Evolutionary conservation across 306 rosid genomes (phyloP).

Genomic region (Prunus kanzakura): DNA sequence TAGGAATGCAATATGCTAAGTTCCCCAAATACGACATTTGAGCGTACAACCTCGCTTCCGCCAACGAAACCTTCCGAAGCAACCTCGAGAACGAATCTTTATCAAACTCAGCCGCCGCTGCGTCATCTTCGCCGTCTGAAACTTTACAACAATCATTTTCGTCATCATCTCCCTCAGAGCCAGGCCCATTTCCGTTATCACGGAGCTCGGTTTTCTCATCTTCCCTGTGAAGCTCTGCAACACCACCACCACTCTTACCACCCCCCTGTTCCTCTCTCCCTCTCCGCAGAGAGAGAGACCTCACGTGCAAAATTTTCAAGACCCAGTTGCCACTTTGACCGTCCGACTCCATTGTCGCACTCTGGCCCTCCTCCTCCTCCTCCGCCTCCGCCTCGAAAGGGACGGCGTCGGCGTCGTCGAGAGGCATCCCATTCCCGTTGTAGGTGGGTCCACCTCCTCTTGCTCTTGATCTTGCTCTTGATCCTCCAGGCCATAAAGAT

Average conservation of each 20-base stretch:
- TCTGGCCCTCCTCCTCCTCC: slow-evolving; percentile 31
- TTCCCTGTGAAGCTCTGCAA: background rate
- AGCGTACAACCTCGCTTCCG: slow-evolving; percentile 74
- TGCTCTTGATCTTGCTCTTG: background rate
- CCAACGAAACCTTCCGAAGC: slow-evolving; percentile 75
- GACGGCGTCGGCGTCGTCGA: slow-evolving; percentile 55
- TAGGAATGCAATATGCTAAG: slow-evolving; percentile 71
- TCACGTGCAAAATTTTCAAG: slow-evolving; percentile 64
- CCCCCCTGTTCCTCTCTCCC: slow-evolving; percentile 17
- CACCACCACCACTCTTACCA: slow-evolving; percentile 7
- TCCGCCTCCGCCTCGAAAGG: slow-evolving; percentile 24
- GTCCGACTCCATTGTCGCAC: slow-evolving; percentile 15
- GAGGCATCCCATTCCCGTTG: slow-evolving; percentile 53
- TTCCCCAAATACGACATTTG: slow-evolving; percentile 84
- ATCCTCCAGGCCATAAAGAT: slow-evolving; percentile 58
- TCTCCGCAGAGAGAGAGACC: slow-evolving; percentile 28
- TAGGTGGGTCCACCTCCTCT: slow-evolving; percentile 22
- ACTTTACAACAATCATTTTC: slow-evolving; percentile 46
- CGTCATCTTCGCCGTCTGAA: slow-evolving; percentile 35
- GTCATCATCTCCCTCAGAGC: slow-evolving; percentile 16
- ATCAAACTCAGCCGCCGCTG: slow-evolving; percentile 47
- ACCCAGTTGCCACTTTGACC: slow-evolving; percentile 62
- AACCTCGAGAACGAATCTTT: slow-evolving; percentile 63
- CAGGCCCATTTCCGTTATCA: slow-evolving; percentile 16
- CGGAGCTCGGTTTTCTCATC: slow-evolving; percentile 4